Evolutionary conservation across 805 yeast species (phyloP), one percentile per base, ranked within the genome.

Genomic region (Spathaspora boniae): DNA sequence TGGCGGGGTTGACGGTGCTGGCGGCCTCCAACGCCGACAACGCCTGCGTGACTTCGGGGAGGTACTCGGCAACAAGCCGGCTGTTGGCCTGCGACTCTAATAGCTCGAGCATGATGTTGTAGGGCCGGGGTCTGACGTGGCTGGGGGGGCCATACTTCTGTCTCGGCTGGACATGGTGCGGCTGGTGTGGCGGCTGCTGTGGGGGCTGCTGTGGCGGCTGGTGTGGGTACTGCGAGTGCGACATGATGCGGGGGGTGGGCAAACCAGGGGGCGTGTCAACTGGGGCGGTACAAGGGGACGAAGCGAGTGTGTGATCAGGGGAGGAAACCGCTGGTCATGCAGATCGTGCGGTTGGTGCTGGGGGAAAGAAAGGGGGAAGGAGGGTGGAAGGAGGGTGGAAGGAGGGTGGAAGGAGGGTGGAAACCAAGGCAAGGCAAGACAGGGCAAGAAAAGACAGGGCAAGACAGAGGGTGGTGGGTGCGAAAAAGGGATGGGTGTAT

Each of bases 11-110:
- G 51, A 54, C 76, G 70, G 50, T 44, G 26, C 62, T 60, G 25
- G 48, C 45, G 4, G 60, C 39, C 45, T 75, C 80, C 21, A 72
- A 51, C 11, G 40, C 50, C 12, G 75, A 54, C 41, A 65, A 46
- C 44, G 70, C 68, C 24, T 47, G 44, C 6, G 58, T 56, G 29
- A 71, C 60, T 14, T 70, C 68, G 4, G 47, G 34, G 15, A 56
- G 36, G 47, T 76, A 76, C 45, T 76, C 81, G 18, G 55, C 48
- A 7, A 57, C 53, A 30, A 72, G 56, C 33, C 55, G 56, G 30
- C 58, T 59, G 50, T 75, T 74, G 28, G 70, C 64, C 41, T 56
- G 66, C 11, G 65, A 56, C 48, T 76, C 82, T 29, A 71, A 53
- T 8, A 62, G 55, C 45, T 76, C 81, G 24, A 75, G 57, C 45